Base-by-base conservation (phyloP, 176 grass and related monocot species). In the Oryza meyeriana region DNA sequence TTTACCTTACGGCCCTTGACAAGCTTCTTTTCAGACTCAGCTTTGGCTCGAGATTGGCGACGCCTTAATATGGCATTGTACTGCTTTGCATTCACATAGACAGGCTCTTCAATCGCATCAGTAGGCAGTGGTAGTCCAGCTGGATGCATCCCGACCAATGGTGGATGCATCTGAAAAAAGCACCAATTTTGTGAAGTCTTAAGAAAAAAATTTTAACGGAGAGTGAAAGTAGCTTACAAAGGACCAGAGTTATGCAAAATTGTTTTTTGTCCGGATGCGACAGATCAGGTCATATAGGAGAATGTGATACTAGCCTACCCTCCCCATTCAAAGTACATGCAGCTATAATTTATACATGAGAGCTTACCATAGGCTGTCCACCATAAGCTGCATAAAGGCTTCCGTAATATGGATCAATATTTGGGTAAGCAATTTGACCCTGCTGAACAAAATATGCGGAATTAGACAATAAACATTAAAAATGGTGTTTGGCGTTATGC, bases 81-180 rank as follows among this genome's bases (percentile, higher is more conserved):
- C 70, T 94, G 93, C 50, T 94, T 94, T 26, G 89, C 93, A 26
- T 94, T 94, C 34, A 94, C 93, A 92, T 88, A 94, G 2, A 94
- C 89, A 78, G 93, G 93, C 58, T 94, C 93, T 88, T 94, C 93
- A 82, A 94, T 84, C 34, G 92, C 89, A 87, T 92, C 89, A 33
- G 87, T 92, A 70, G 93, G 93, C 79, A 94, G 64, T 22, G 89
- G 89, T 69, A 94, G 70, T 40, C 89, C 87, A 39, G 87, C 47
- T 14, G 88, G 85, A 76, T 87, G 89, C 85, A 94, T 87, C 68
- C 92, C 93, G 3, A 94, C 77, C 71, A 94, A 63, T 8, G 88
- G 79, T 69, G 87, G 82, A 71, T 94, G 89, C 69, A 94, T 92
- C 89, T 92, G 83, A 86, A 91, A 77, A 74, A 38, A 0, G 3